Evolutionary conservation across 768 basidiomycete species (phyloP).

Genomic region (Mycena filopes): DNA sequence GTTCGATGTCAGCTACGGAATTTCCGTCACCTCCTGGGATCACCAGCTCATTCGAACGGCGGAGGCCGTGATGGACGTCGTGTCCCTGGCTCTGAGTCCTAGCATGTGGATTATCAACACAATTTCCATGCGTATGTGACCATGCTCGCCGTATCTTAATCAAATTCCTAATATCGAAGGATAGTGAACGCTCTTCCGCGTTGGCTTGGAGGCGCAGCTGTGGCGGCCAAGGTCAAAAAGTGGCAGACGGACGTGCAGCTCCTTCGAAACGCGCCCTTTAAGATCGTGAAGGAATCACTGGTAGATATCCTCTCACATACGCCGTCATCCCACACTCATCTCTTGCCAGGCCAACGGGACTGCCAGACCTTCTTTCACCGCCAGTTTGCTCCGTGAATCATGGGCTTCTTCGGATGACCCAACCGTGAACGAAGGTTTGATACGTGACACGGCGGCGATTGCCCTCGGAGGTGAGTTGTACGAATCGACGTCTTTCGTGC

Average conservation of each 20-base stretch:
- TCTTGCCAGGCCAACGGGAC: neutral
- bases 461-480: constrained; percentile 7
- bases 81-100: constrained; percentile 3
- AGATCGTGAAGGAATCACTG: neutral
- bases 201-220: constrained; percentile 6
- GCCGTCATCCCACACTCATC: neutral
- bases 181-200: constrained; percentile 2
- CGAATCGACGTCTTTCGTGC: neutral
- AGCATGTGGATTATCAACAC: constrained; percentile 18
- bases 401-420: neutral
- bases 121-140: neutral
- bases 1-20: constrained; percentile 11
- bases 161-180: neutral
- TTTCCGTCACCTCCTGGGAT: too few species aligned
- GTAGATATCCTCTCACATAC: neutral
- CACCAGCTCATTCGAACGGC: neutral
- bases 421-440: neutral
- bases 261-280: constrained; percentile 5
- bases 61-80: constrained; percentile 5
- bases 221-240: neutral
- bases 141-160: neutral
- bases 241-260: constrained; percentile 1
- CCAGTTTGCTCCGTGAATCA: constrained; percentile 1
- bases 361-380: constrained; percentile 1
- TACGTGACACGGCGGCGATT: constrained; percentile 15